A percentile compares a stretch with the other conserved stretches of the same genome.
These are phyloP conservation scores for Colletotrichum eleusines DNA, from an alignment of 2,329 filamentous ascomycete species.

Conservation along the genomic window DNA sequence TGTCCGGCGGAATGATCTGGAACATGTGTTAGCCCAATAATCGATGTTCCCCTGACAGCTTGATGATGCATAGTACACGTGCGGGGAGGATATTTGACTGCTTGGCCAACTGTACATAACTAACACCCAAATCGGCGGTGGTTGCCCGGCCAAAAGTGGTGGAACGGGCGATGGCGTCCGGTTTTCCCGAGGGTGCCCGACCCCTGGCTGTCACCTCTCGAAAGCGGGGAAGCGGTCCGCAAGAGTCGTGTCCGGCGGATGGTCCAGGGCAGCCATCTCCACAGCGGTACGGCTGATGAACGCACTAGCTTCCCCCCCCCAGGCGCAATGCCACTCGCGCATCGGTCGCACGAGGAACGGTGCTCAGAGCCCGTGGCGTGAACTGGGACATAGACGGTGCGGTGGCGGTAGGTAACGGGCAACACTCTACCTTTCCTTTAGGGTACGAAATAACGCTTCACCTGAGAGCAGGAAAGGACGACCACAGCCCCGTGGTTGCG, in stretches of 20 bases:
- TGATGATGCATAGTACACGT: neutral
- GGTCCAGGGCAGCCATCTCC: neutral
- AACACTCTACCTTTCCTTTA: neutral
- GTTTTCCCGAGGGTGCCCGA: neutral
- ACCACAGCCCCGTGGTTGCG: neutral
- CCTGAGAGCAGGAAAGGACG: neutral
- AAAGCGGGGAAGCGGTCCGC: neutral
- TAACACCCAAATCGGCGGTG: neutral
- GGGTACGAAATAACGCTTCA: neutral
- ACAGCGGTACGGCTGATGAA: neutral
- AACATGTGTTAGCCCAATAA: neutral
- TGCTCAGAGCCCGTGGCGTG: neutral
- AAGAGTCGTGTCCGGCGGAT: neutral
- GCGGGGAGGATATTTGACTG: neutral
- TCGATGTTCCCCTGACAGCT: neutral
- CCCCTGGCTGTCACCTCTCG: neutral
- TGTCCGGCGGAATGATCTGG: neutral
- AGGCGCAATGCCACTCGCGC: neutral
- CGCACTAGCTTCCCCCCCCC: neutral
- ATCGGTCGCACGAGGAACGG: neutral
- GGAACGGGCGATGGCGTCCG: neutral
- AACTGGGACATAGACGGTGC: neutral
- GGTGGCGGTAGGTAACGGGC: neutral
- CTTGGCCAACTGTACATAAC: neutral
- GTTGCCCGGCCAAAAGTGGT: neutral